Evolutionary conservation across 805 yeast species (phyloP).

Genomic region (Wickerhamomyces bisporus): DNA sequence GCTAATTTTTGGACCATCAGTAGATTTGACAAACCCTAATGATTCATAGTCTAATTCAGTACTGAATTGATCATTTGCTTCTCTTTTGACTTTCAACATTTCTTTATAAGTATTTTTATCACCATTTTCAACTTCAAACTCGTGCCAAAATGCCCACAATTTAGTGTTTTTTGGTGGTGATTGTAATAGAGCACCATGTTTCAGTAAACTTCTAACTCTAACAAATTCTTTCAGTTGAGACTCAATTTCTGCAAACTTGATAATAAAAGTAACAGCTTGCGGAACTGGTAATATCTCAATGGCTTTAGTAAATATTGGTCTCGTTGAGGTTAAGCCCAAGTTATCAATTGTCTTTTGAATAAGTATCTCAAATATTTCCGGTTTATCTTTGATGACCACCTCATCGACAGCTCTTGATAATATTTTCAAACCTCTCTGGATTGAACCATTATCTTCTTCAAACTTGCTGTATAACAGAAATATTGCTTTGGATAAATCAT

Average conservation of each 20-base stretch:
- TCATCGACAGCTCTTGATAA: slow-evolving; percentile 37
- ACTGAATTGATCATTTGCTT: slow-evolving; percentile 26
- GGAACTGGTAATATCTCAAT: slow-evolving; percentile 41
- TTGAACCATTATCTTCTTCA: slow-evolving; percentile 53
- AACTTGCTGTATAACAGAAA: slow-evolving; percentile 52
- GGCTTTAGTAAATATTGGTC: slow-evolving; percentile 50
- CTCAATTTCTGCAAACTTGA: slow-evolving; percentile 58
- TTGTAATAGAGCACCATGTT: slow-evolving; percentile 44
- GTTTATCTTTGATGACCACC: slow-evolving; percentile 26
- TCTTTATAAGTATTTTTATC: slow-evolving; percentile 65
- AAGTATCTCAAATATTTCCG: slow-evolving; percentile 39
- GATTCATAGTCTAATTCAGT: slow-evolving; percentile 27
- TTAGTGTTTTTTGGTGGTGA: slow-evolving; percentile 27
- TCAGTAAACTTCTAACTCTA: slow-evolving; percentile 60
- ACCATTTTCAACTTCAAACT: slow-evolving; percentile 71
- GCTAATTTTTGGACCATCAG: slow-evolving; percentile 31
- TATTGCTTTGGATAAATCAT: slow-evolving; percentile 41
- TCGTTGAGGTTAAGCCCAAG: slow-evolving; percentile 37
- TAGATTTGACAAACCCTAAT: slow-evolving; percentile 45
- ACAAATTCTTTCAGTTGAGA: slow-evolving; percentile 41
- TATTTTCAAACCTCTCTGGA: slow-evolving; percentile 43
- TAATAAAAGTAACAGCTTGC: slow-evolving; percentile 37
- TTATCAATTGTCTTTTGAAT: slow-evolving; percentile 35
- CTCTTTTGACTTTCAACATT: slow-evolving; percentile 59
- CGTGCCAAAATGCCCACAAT: slow-evolving; percentile 68